These are phyloP conservation scores for Salix caprea DNA, from an alignment of 345 rosid genomes.

Conservation along the genomic window DNA sequence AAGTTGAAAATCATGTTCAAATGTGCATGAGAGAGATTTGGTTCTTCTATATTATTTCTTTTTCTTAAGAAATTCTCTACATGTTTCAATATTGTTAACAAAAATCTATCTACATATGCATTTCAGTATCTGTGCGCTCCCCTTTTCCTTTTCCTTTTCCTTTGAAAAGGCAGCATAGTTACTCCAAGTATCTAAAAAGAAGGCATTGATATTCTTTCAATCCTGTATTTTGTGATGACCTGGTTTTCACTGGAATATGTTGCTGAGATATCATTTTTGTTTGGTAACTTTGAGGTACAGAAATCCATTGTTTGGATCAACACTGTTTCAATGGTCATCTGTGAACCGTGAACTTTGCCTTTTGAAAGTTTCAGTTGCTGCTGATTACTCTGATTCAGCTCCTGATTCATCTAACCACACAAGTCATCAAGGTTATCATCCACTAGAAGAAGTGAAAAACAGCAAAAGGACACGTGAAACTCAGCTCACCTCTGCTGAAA, in stretches of 20 bases:
- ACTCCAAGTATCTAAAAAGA: too few relatives aligned
- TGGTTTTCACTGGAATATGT: not conserved
- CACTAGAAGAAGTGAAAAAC: constrained; percentile 76
- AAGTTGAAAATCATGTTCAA: too few relatives aligned
- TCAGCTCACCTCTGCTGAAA: constrained; percentile 69
- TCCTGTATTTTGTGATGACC: not conserved
- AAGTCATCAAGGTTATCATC: constrained; percentile 65
- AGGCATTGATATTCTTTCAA: not conserved
- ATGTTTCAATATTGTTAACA: too few relatives aligned
- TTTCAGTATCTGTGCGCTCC: too few relatives aligned
- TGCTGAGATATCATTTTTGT: not conserved
- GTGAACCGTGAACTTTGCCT: constrained; percentile 53
- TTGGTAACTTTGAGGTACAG: constrained; percentile 46
- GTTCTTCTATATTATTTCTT: too few relatives aligned
- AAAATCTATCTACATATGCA: not conserved
- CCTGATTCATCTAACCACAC: constrained; percentile 73
- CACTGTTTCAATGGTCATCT: constrained; percentile 49
- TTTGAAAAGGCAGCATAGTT: too few relatives aligned
- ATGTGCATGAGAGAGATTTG: too few relatives aligned
- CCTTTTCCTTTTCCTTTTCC: not conserved
- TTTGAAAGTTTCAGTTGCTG: constrained; percentile 85
- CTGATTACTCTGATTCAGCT: constrained; percentile 92
- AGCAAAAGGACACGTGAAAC: constrained; percentile 55
- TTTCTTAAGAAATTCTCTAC: too few relatives aligned
- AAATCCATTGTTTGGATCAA: constrained; percentile 47